Evolutionary conservation across 2,329 filamentous ascomycete genomes (phyloP).

Genomic region (Penicillium sp.): DNA sequence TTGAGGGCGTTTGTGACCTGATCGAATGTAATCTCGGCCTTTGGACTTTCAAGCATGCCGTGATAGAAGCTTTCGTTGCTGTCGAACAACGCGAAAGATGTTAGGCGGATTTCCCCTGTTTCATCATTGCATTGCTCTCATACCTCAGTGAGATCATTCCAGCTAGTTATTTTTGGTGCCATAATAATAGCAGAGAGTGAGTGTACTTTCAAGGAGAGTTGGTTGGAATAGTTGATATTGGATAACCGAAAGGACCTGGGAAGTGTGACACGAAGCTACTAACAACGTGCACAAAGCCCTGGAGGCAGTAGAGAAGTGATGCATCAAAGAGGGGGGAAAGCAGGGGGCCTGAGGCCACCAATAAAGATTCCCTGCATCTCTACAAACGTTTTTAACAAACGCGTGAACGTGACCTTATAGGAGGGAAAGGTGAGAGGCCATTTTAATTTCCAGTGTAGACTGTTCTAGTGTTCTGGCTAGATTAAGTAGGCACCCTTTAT

Average conservation of each 20-base stretch:
- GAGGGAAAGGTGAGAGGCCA: background rate
- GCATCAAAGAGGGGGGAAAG: background rate
- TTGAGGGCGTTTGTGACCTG: background rate
- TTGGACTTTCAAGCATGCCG: background rate
- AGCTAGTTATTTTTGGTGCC: background rate
- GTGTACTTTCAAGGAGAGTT: background rate
- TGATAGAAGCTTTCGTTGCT: background rate
- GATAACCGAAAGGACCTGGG: background rate
- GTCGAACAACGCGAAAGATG: background rate
- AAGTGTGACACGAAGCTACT: background rate
- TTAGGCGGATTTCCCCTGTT: background rate
- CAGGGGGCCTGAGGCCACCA: background rate
- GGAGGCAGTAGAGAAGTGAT: background rate
- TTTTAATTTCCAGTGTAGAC: background rate
- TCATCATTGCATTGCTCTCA: background rate
- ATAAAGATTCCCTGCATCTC: background rate
- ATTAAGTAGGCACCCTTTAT: too few species aligned
- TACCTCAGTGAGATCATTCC: background rate
- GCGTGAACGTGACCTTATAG: background rate
- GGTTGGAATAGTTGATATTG: background rate
- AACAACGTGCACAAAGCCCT: background rate
- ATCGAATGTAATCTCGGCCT: background rate
- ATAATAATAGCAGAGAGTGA: background rate
- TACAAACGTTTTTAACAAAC: background rate
- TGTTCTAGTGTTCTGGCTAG: too few species aligned